Base-by-base conservation (phyloP, 2,329 filamentous ascomycete genomes). In the Claviceps sp. region DNA sequence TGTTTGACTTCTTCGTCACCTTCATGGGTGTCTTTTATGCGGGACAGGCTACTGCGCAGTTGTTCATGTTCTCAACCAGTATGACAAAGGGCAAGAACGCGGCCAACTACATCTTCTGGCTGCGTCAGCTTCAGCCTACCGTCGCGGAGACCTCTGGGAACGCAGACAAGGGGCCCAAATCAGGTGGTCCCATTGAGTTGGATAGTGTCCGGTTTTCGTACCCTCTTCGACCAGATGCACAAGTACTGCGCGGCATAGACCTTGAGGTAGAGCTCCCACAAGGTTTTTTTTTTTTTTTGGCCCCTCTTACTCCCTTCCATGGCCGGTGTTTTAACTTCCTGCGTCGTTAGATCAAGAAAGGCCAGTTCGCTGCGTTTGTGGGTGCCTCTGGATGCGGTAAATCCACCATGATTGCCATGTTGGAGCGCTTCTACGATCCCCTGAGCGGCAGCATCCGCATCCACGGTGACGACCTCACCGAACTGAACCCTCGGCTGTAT, bases 181-280 rank as follows among this genome's bases (percentile, higher is more conserved):
- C 61, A 1, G 64, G 62, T 37, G 54, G 54, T 3, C 51, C 48
- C 0, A 68, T 83, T 2, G 66, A 71, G 14, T 72, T 84, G 53
- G 68, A 72, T 7, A 64, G 77, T 36, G 71, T 85, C n/a, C 67
- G 72, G 22, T 86, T 87, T 61, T 72, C 78, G 2, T 87, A 86
- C 55, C 80, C 82, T 2, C 59, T 70, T 50, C 63, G 72, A 23
- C 66, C 69, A 23, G 58, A 69, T 50, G 59, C 64, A 0, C 61
- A 66, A 34, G 67, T 74, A 53, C 60, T 76, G 1, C 62, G 69
- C 4, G 69, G 73, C 1, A 62, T 79, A 3, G 59, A 68, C 34
- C 66, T 75, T 16, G 49, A 59, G 39, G 64, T 65, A 55, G 54
- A 54, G 4, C 29, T 34, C 29, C 29, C 29, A 11, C 29, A 11